Base-by-base conservation (phyloP, 306 rosid species). In the Abrus precatorius region DNA sequence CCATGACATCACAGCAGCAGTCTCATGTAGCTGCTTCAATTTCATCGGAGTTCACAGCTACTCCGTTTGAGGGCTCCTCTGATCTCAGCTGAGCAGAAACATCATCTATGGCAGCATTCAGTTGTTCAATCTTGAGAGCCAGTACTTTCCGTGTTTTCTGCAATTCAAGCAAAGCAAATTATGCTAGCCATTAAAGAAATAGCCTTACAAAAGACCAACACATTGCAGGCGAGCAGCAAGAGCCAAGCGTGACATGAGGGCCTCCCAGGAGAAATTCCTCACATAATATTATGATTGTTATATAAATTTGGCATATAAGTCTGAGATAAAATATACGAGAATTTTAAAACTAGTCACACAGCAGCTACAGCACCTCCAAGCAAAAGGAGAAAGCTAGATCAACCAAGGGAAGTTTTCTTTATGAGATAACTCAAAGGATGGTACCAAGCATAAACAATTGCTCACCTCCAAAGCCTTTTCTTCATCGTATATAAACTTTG, bases 401-500 rank as follows among this genome's bases (percentile, higher is more conserved):
- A 82, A 79, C 54, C 36, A 13, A 38, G 45, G 47, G 40, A 68
- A 68, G 72, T 53, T 38, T 72, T 36, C 13, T 44, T 60, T 28
- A 41, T 41, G 38, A 8, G 61, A 88, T 41, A 76, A 65, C 78
- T 71, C 57, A 61, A 62, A 69, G 56, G 54, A 74, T 43, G 38
- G 70, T 68, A 72, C 69, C 53, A 82, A 75, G 64, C 62, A 76
- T 68, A 34, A 76, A 47, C 72, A 80, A 72, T 76, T 83, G 70
- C 78, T 87, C 85, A 95, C 99, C 98, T 95, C 99, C 84, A 92
- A 78, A 77, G 94, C 94, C 80, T 93, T 95, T 83, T 95, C 99
- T 85, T 95, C 99, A 69, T 93, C 98, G 74, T 95, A 95, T 66
- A 95, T 91, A 83, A 95, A 95, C 78, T 93, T 93, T 73, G 99